Conservation (phyloP, 768 basidiomycete genomes). For the Pulveroboletus sp. region DNA sequence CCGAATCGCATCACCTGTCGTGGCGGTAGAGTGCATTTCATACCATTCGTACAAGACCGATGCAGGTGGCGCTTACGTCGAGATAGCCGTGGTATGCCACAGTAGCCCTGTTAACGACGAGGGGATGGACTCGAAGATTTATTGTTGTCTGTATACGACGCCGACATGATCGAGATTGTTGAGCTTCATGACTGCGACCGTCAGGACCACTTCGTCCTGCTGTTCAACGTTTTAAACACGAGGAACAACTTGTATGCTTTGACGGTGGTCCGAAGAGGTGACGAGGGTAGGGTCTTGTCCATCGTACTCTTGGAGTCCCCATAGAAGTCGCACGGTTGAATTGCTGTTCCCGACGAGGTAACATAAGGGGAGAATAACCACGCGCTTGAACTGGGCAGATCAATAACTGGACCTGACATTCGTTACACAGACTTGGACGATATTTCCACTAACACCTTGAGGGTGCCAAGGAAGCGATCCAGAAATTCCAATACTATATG, state of each 20-base stretch:
- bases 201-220: not conserved
- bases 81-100: not conserved
- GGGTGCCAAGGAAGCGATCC: not conserved
- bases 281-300: not conserved
- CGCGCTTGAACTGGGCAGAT: not conserved
- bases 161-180: not conserved
- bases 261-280: not conserved
- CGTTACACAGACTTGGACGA: not conserved
- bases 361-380: not conserved
- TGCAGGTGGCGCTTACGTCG: not conserved
- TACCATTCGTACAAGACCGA: not conserved
- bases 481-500: not conserved
- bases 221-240: not conserved
- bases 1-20: constrained; percentile 1
- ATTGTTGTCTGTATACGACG: not conserved
- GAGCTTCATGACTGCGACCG: not conserved
- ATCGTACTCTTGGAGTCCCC: not conserved
- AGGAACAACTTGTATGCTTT: not conserved
- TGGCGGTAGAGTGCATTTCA: not conserved
- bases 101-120: constrained; percentile 3
- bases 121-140: not conserved
- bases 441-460: not conserved
- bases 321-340: not conserved
- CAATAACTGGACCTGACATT: not conserved
- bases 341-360: not conserved